Evolutionary conservation across 2,329 filamentous ascomycete genomes (phyloP).

Genomic region (Colletotrichum neosansevieriae): DNA sequence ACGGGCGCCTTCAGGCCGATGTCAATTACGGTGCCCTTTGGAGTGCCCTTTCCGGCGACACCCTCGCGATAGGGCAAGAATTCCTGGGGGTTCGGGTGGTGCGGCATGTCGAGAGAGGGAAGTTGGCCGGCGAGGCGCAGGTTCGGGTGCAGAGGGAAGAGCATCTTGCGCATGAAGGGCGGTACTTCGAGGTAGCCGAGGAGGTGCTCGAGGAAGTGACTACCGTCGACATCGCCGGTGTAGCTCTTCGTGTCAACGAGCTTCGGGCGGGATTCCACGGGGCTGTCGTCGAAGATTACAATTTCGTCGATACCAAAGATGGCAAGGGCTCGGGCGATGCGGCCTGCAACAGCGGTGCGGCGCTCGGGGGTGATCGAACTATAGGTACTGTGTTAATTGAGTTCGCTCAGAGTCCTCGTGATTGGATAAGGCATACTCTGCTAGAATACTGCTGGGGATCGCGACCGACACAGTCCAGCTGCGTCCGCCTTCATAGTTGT

Average conservation of each 20-base stretch:
- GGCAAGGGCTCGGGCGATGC: slow-evolving; percentile 83
- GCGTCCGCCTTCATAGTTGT: slow-evolving; percentile 70
- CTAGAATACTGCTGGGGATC: slow-evolving; percentile 81
- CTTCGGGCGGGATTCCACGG: slow-evolving; percentile 57
- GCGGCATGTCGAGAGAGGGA: slow-evolving; percentile 85
- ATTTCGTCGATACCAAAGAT: slow-evolving; percentile 90
- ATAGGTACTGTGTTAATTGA: neutral
- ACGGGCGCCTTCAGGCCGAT: slow-evolving; percentile 68
- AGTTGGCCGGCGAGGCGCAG: slow-evolving; percentile 78
- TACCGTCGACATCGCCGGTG: slow-evolving; percentile 80
- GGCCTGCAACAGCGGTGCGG: slow-evolving; percentile 78
- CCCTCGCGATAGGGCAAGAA: slow-evolving; percentile 86
- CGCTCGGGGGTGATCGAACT: slow-evolving; percentile 81
- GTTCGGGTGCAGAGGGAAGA: slow-evolving; percentile 86
- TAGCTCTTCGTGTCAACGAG: slow-evolving; percentile 65
- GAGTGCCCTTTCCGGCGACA: slow-evolving; percentile 67
- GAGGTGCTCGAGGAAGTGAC: slow-evolving; percentile 83
- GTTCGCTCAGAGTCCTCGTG: neutral
- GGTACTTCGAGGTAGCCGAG: slow-evolving; percentile 87
- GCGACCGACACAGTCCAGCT: slow-evolving; percentile 83
- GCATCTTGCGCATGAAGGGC: slow-evolving; percentile 79
- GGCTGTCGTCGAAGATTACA: slow-evolving; percentile 81
- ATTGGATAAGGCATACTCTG: slow-evolving; percentile 66
- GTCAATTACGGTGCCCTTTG: slow-evolving; percentile 67
- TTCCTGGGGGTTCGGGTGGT: slow-evolving; percentile 81